Evolutionary conservation across 2,329 filamentous ascomycete species (phyloP).

Genomic region (Pochonia chlamydosporia): DNA sequence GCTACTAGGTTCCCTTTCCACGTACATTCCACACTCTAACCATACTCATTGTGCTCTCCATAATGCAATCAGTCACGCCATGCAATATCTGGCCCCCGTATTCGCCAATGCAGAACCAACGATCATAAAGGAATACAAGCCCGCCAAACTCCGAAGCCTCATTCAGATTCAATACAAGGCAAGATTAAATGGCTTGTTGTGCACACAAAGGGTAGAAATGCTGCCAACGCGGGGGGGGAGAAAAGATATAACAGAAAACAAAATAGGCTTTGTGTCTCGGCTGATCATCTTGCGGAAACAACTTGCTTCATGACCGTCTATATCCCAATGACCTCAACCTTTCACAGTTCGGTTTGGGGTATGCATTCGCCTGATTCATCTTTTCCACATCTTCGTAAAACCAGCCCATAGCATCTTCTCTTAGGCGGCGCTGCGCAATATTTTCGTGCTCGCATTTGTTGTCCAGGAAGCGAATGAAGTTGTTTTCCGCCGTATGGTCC

Average conservation of each 20-base stretch:
- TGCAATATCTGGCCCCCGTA: neutral
- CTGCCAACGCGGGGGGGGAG: no score
- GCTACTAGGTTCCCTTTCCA: no score
- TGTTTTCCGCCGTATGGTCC: conserved; percentile 70
- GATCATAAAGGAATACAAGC: neutral
- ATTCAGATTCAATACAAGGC: neutral
- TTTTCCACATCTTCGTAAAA: conserved; percentile 77
- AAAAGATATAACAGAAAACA: neutral
- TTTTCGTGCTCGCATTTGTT: conserved; percentile 71
- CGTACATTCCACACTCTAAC: no score
- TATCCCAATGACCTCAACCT: conserved; percentile 39
- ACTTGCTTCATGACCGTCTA: conserved; percentile 13
- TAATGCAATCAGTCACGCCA: neutral
- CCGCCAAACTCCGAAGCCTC: conserved; percentile 5
- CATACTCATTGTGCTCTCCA: no score
- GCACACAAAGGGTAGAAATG: neutral
- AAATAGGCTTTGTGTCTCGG: neutral
- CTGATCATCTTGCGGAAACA: neutral
- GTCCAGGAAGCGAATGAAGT: conserved; percentile 62
- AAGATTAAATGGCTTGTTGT: neutral
- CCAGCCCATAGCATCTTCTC: conserved; percentile 80
- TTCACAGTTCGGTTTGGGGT: conserved; percentile 47
- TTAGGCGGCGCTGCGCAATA: conserved; percentile 56
- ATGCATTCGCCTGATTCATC: conserved; percentile 61
- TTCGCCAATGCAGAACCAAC: conserved; percentile 1